Base-by-base conservation (phyloP, 192 early-diverging fungal species). In the Spizellomyces punctatus region DNA sequence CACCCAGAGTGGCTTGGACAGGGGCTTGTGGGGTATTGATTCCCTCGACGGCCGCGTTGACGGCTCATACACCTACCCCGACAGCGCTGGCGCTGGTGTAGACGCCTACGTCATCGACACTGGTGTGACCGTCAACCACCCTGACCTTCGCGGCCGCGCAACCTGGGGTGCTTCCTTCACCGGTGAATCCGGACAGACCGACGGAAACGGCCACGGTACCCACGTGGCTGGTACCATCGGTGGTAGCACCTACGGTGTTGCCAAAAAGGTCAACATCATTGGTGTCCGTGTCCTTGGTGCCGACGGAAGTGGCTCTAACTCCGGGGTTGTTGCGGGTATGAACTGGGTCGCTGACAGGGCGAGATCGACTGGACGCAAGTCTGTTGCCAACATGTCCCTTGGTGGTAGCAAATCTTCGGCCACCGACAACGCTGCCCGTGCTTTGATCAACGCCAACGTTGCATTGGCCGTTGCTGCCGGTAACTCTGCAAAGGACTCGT, bases 111-210 rank as follows among this genome's bases (percentile, higher is more conserved):
- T 91, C 5, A 78, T 91, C 66, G 90, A 91, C 71, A 90, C 88
- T 4, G 95, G 95, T 52, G 84, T 96, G 67, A 85, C 88, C 64
- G 73, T 86, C 57, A 72, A 82, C 8, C 95, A 96, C 68, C 81
- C 86, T 5, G 95, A 97, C 71, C 95, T 97, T 76, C 88, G 90
- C 56, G 92, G 90, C 65, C 90, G 95, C 69, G 95, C 93, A 21
- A 70, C 66, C 46, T 88, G 69, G 49, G 81, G 81, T 12, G 69
- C 46, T 21, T 65, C 64, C 42, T 81, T 82, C 61, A 64, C 79
- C 12, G 86, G 85, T 16, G 69, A 82, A 55, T 36, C 27, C 27
- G 54, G 54, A n/a, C 4, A 5, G 54, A 58, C 45, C 17, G 79
- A 81, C 67, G 71, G 77, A 6, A 82, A 83, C 67, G 80, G 80